Base-by-base conservation (phyloP, 139 green algal genomes). In the Volvox reticuliferus region DNA sequence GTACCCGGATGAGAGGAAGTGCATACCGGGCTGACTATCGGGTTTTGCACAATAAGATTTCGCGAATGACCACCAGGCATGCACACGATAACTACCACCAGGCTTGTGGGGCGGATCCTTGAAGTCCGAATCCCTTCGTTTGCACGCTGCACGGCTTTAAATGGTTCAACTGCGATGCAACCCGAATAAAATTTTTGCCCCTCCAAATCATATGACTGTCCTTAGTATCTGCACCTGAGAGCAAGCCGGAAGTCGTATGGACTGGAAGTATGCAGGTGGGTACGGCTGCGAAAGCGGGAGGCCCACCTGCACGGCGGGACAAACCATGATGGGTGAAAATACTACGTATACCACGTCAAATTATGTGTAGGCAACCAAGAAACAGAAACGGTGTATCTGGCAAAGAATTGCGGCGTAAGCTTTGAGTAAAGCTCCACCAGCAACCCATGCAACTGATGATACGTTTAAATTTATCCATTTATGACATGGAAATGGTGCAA, bases 281-380 rank as follows among this genome's bases (percentile, higher is more conserved):
- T 82, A 89, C 16, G 85, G 85, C 85, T 89, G 85, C 1, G 85
- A 32, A 14, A 89, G 69, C 68, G 85, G 85, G 65, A 89, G 85
- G 3, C 85, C 85, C n/a, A 69, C 85, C 85, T 89, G 55, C 26
- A 73, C 2, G 21, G 65, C 6, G 24, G 65, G 65, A 73, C 65
- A 30, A 73, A 28, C 21, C 21, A 73, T 16, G 24, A 30, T 73
- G 65, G 21, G 16, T 28, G 65, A 30, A 73, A 73, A 28, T 28
- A 28, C 65, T 73, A 28, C 65, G 65, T 24, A 16, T 30, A 9
- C 65, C 21, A 24, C 16, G 2, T 73, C 21, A 28, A 24, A 28
- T 50, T 68, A 33, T 26, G 36, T 37, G 0, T 13, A 67, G 2
- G 77, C 61, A 24, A 36, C 21, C 16, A 28, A 62, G 77, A 62